A percentile compares a stretch with the other conserved stretches of the same genome.
phyloP scores from a whole-genome alignment of 331 rosid species.

The Malus hybrid region DNA sequence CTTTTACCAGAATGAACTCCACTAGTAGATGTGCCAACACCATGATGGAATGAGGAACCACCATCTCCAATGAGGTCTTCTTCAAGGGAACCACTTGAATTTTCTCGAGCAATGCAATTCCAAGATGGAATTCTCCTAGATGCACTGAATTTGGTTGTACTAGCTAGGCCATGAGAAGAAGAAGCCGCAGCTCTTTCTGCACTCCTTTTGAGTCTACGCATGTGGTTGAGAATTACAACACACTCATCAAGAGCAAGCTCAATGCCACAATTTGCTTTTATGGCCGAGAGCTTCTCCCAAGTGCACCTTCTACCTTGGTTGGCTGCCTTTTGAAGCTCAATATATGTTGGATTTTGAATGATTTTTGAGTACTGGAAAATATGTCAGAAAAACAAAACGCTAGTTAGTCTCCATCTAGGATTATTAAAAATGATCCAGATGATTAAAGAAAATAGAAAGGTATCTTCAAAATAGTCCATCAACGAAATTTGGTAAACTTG shows the following conservation, averaged over 20 bases:
- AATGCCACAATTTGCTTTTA: slow-evolving; percentile 21
- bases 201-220: no score
- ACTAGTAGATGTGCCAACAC: slow-evolving; percentile 25
- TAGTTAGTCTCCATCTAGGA: slow-evolving; percentile 14
- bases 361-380: background rate
- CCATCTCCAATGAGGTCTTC: slow-evolving; percentile 53
- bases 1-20: slow-evolving; percentile 28
- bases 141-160: slow-evolving; percentile 53
- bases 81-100: slow-evolving; percentile 83
- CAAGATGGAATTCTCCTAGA: slow-evolving; percentile 94
- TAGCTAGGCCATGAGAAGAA: slow-evolving; percentile 50
- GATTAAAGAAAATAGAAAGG: background rate
- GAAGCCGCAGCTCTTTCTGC: slow-evolving; percentile 77
- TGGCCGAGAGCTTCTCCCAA: slow-evolving; percentile 97
- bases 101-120: slow-evolving; percentile 98
- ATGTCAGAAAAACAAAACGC: background rate
- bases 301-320: slow-evolving; percentile 98
- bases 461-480: background rate
- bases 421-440: slow-evolving; percentile 2
- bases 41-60: slow-evolving; percentile 49
- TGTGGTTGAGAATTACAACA: no score
- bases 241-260: slow-evolving; percentile 86
- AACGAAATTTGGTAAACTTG: background rate
- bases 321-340: slow-evolving; percentile 96
- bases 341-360: slow-evolving; percentile 71